Percentiles rank a stretch among this genome's conserved stretches.
phyloP scores from a whole-genome alignment of 2,329 filamentous ascomycete species.

The Ascocoryne sarcoides region DNA sequence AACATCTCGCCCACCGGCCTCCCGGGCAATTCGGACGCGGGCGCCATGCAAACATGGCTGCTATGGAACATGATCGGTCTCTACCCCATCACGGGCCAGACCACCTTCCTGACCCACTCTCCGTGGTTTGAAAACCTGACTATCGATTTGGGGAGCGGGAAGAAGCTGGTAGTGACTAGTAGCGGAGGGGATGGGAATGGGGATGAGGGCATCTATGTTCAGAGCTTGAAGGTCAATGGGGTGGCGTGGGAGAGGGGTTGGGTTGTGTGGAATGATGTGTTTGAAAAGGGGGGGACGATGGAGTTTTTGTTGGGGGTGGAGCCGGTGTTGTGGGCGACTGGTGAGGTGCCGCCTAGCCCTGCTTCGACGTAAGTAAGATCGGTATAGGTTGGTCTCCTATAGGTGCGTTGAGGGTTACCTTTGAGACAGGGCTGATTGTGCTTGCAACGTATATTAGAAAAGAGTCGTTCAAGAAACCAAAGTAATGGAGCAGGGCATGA shows the following conservation, averaged over 20 bases:
- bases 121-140: conserved; percentile 54
- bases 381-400: too few relatives aligned
- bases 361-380: too few relatives aligned
- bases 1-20: conserved; percentile 45
- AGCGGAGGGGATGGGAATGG: conserved; percentile 40
- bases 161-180: conserved; percentile 45
- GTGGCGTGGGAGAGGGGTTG: conserved; percentile 52
- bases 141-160: conserved; percentile 47
- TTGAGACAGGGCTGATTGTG: too few relatives aligned
- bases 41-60: conserved; percentile 64
- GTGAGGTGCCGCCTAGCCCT: conserved; percentile 46
- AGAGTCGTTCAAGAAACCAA: too few relatives aligned
- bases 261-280: conserved; percentile 55
- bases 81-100: conserved; percentile 60
- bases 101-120: conserved; percentile 55
- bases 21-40: conserved; percentile 63
- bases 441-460: too few relatives aligned
- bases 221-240: conserved; percentile 58
- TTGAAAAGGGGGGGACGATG: conserved; percentile 51
- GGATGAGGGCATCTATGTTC: conserved; percentile 47
- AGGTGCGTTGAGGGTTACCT: too few relatives aligned
- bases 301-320: conserved; percentile 52
- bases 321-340: conserved; percentile 47
- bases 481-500: too few relatives aligned
- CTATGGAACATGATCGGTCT: conserved; percentile 62